These are phyloP conservation scores for Skeletonema costatum DNA, from an alignment of 108 stramenopile species.

Conservation along the genomic window DNA sequence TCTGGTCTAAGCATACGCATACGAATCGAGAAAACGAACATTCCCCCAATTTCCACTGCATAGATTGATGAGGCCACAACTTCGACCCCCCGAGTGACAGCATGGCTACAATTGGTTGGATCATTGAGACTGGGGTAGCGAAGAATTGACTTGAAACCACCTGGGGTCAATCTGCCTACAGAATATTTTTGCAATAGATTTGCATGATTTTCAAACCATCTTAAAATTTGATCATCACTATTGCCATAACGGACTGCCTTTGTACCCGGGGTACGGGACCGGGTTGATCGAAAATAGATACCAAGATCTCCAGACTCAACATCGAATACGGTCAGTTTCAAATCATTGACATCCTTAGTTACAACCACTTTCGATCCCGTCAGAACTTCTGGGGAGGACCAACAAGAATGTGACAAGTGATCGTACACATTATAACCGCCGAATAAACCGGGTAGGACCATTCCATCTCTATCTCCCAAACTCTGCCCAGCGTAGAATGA, in stretches of 20 bases:
- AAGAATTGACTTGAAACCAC: constrained; percentile 22
- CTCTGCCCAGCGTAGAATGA: constrained; percentile 33
- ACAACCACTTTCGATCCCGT: no score
- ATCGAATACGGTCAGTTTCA: not conserved
- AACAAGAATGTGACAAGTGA: constrained; percentile 10
- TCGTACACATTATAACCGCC: constrained; percentile 58
- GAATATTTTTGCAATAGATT: constrained; percentile 27
- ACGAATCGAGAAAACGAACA: constrained; percentile 55
- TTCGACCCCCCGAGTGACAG: constrained; percentile 63
- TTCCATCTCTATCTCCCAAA: not conserved
- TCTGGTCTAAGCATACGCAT: constrained; percentile 52
- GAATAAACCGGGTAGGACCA: constrained; percentile 37
- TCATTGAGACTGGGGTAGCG: constrained; percentile 18
- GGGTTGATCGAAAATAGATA: not conserved
- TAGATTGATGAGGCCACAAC: constrained; percentile 56
- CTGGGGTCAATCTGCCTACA: not conserved
- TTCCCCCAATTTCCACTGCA: constrained; percentile 15
- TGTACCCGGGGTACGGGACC: not conserved
- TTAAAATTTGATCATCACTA: constrained; percentile 41
- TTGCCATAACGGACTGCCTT: not conserved
- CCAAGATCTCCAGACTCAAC: not conserved
- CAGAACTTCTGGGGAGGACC: not conserved
- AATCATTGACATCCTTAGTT: no score
- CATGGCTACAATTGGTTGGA: constrained; percentile 33
- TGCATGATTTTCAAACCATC: constrained; percentile 58